Base-by-base conservation (phyloP, 1,139 yeast genomes). In the Meyerozyma athensensis region DNA sequence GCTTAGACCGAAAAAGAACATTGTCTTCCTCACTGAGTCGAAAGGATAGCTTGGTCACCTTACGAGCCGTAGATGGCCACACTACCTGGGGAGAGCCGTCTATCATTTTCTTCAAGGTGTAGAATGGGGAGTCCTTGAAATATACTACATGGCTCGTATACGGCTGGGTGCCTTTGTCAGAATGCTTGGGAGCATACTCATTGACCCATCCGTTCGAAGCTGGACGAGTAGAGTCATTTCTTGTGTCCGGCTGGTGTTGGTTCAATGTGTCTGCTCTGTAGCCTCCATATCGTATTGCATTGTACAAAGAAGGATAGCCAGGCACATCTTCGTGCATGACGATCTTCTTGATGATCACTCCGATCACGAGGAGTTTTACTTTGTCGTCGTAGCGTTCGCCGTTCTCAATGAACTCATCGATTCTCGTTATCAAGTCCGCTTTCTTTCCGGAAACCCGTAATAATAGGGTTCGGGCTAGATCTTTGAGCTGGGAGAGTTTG, bases 71-170 rank as follows among this genome's bases (percentile, higher is more conserved):
- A 44, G 34, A 28, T 4, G 21, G 14, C 8, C 5, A 28, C 58
- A 62, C 23, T 63, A 61, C 47, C 19, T 65, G 66, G 4, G 82
- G 80, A 24, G 71, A 61, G 10, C 68, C 72, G 24, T 69, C 69
- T 3, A 79, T 54, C 26, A 69, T 50, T 36, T 72, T 56, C 36
- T 65, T 65, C 26, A 76, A 53, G 8, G 52, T 56, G 50, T 68
- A 81, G 52, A 80, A 81, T 2, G 82, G 82, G 33, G 72, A 69
- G 28, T 62, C 68, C 34, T 60, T 58, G 56, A 79, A 79, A 44
- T 68, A 67, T 4, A 76, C 44, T 46, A 65, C 57, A 33, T 74
- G 74, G 19, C 51, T 56, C 24, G 43, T 43, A 36, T 49, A 50
- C 4, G 64, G 48, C 5, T 21, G 30, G 6, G 60, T 47, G 22